Evolutionary conservation across 208 protist genomes (phyloP).

Genomic region (Acanthamoeba castellanii): DNA sequence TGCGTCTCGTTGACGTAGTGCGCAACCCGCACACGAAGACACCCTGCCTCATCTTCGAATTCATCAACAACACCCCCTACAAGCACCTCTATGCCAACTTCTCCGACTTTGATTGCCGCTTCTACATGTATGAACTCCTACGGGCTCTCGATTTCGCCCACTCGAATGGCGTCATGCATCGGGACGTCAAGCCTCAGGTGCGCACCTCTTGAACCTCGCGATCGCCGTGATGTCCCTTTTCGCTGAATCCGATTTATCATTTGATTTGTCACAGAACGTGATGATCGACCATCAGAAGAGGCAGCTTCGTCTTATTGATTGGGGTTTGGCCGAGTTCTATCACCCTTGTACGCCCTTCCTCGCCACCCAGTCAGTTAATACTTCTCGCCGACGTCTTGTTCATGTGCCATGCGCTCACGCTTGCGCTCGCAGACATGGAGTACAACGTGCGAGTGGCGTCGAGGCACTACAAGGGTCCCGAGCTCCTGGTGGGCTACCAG

Average conservation of each 20-base stretch:
- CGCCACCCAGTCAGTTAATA: background rate
- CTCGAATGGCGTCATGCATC: conserved; percentile 99
- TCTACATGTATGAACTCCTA: conserved; percentile 98
- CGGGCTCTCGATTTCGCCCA: conserved; percentile 96
- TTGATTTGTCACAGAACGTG: conserved; percentile 82
- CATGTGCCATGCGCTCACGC: background rate
- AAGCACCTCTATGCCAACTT: conserved; percentile 96
- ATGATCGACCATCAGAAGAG: conserved; percentile 98
- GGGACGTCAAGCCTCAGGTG: conserved; percentile 98
- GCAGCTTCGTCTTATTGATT: conserved; percentile 98
- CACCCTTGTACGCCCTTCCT: conserved; percentile 89
- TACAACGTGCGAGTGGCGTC: conserved; percentile 99
- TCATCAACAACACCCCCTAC: conserved; percentile 97
- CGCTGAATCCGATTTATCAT: background rate
- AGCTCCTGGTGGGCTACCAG: conserved; percentile 98
- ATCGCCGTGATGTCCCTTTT: background rate
- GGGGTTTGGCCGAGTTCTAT: conserved; percentile 99
- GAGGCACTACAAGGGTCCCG: conserved; percentile 97
- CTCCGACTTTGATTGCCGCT: conserved; percentile 97
- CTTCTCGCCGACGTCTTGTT: background rate
- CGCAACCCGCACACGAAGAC: conserved; percentile 95
- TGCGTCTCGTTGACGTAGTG: conserved; percentile 98
- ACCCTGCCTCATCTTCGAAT: conserved; percentile 99
- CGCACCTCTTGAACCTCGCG: too few relatives aligned
- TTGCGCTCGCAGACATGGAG: conserved; percentile 85